Base-by-base conservation (phyloP, 306 rosid species). In the Cucumis melo region DNA sequence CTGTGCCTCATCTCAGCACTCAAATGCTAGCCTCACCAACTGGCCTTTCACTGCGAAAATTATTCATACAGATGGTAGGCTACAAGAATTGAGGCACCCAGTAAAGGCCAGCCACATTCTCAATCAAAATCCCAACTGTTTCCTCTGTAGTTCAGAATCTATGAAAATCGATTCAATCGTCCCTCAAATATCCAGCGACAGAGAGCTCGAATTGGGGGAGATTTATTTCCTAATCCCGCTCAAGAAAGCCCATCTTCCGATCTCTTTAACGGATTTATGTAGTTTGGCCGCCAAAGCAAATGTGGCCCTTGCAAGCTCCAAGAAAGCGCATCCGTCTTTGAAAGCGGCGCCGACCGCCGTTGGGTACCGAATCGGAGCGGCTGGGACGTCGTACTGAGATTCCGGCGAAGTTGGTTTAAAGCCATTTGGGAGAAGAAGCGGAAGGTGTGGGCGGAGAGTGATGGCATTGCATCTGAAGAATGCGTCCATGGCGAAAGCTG, bases 171-270 rank as follows among this genome's bases (percentile, higher is more conserved):
- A 82, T 6, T 81, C 80, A 3, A 34, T 48, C 2, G 58, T 86
- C 24, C 73, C 63, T 14, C 79, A 78, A 41, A 50, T 91, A 59
- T 38, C 48, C 66, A 78, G 78, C 20, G 74, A n/a, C 34, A 78
- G 86, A 81, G 88, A 87, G 5, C 92, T 91, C 48, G 88, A 86
- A 16, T 82, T 83, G 54, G 91, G 84, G 12, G 87, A 82, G 21
- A 76, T 89, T 8, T 91, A 89, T 44, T 89, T 91, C 42, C 78
- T 91, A 62, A 67, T 89, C 11, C 93, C 92, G 55, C 71, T 74
- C 17, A 39, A 83, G 19, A 84, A 85, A 78, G 80, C 84, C 11
- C 63, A 62, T 0, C 5, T 34, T 0, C 78, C 86, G 8, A 88
- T 91, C 20, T 81, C 92, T 44, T 85, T 91, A 0, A 87, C 83